phyloP scores from a whole-genome alignment of 768 basidiomycete species.

The Agaricus bisporus region DNA sequence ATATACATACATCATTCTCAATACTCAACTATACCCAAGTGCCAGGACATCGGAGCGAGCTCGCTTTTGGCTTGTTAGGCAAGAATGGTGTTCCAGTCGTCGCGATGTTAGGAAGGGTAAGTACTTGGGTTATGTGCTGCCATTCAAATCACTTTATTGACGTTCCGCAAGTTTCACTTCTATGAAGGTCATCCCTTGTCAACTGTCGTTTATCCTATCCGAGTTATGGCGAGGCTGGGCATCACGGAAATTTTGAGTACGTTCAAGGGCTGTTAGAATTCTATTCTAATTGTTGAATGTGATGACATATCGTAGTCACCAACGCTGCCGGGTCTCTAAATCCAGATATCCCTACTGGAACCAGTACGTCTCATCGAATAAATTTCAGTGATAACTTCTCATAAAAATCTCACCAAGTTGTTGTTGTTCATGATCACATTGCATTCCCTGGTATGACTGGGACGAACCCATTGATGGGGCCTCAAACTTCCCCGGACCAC shows the following conservation, averaged over 20 bases:
- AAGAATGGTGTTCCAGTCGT: slow-evolving; percentile 71
- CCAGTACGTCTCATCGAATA: slow-evolving; percentile 45
- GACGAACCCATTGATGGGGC: slow-evolving; percentile 75
- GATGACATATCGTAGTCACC: slow-evolving; percentile 48
- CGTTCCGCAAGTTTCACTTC: slow-evolving; percentile 57
- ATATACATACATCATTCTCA: background rate
- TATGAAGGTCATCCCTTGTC: slow-evolving; percentile 78
- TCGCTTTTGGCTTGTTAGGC: slow-evolving; percentile 80
- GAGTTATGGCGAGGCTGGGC: slow-evolving; percentile 74
- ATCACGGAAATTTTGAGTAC: slow-evolving; percentile 70
- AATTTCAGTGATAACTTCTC: slow-evolving; percentile 2
- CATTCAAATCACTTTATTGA: background rate
- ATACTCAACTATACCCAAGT: slow-evolving; percentile 35
- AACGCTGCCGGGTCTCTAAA: slow-evolving; percentile 86
- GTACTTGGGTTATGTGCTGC: slow-evolving; percentile 14
- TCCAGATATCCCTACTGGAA: slow-evolving; percentile 67
- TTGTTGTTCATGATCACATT: slow-evolving; percentile 80
- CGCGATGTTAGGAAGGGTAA: slow-evolving; percentile 82
- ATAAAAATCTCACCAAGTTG: slow-evolving; percentile 42
- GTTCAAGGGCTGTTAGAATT: slow-evolving; percentile 18
- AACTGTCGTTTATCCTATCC: slow-evolving; percentile 72
- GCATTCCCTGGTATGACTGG: slow-evolving; percentile 75
- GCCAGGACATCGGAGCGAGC: slow-evolving; percentile 69
- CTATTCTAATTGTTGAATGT: background rate
- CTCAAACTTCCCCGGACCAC: slow-evolving; percentile 47